Base-by-base conservation (phyloP, 495 filamentous ascomycete species). In the Elaphomyces granulatus region DNA sequence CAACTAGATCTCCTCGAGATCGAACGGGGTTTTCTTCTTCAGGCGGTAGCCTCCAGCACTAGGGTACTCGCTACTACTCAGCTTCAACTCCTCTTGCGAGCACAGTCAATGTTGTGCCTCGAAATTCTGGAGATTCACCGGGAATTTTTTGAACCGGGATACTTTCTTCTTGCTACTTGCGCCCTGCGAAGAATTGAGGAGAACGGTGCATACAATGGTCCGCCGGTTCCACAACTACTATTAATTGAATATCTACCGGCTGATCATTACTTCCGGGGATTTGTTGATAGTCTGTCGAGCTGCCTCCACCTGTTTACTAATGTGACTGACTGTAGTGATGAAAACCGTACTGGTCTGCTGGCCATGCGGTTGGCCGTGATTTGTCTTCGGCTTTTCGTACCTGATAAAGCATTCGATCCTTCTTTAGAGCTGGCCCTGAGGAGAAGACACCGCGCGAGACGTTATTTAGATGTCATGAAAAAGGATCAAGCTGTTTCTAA, bases 401-500 rank as follows among this genome's bases (percentile, higher is more conserved):
- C 92, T 0, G 79, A 93, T 53, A 75, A 76, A 50, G 70, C 80
- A 2, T 88, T 82, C 43, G 90, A 99, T 54, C 90, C 90, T 9
- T 83, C 87, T 17, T 63, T 87, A 40, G 71, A 74, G 40, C 68
- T 80, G n/a, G 70, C 78, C 30, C 63, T 96, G 3, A 75, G 86
- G 46, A 69, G 75, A 20, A 67, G 77, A 42, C 69, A 78, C 14
- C 74, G 90, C 43, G 46, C 66, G 2, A 65, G 75, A 38, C 59
- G 78, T 2, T 68, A 67, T 20, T 42, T 48, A 6, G 64, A 68
- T 20, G 49, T 94, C 10, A 52, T 64, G 15, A 45, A 55, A 0
- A 77, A 78, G 45, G 66, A 82, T 4, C 44, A 69, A 15, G 73
- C 76, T 2, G 61, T 94, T 15, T 61, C 65, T 34, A 44, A 59